phyloP scores from a whole-genome alignment of 1,139 yeast genomes.

The Candida tropicalis region DNA sequence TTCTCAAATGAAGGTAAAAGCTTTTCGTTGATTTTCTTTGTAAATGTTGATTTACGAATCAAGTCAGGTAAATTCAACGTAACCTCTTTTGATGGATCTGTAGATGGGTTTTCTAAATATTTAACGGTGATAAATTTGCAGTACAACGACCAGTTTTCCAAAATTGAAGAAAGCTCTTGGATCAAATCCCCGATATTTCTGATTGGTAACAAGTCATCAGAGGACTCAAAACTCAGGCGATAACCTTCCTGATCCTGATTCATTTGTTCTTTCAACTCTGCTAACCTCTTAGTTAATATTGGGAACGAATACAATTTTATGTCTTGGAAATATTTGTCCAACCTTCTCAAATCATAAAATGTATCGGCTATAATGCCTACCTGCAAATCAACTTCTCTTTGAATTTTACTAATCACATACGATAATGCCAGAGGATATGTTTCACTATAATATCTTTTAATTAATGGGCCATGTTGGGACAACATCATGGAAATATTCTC shows the following conservation, averaged over 20 bases:
- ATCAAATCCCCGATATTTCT: conserved; percentile 57
- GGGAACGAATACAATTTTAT: conserved; percentile 63
- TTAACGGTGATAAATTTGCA: conserved; percentile 71
- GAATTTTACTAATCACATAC: conserved; percentile 70
- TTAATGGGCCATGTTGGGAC: conserved; percentile 82
- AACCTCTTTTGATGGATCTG: conserved; percentile 11
- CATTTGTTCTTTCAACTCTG: conserved; percentile 22
- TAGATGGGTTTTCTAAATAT: conserved; percentile 40
- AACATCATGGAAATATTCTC: conserved; percentile 86
- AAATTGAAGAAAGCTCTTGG: conserved; percentile 71
- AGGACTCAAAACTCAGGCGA: conserved; percentile 15
- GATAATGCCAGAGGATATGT: conserved; percentile 57
- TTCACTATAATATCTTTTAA: conserved; percentile 67
- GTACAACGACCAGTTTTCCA: conserved; percentile 88
- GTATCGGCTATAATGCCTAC: conserved; percentile 87
- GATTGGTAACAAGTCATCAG: conserved; percentile 41
- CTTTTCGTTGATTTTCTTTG: conserved; percentile 55
- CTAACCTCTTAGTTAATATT: conserved; percentile 29
- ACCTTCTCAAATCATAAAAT: conserved; percentile 70
- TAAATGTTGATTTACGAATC: conserved; percentile 61
- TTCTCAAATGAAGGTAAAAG: conserved; percentile 65
- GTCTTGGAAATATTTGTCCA: conserved; percentile 59
- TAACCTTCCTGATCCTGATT: conserved; percentile 4
- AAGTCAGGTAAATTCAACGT: conserved; percentile 51
- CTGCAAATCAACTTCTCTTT: conserved; percentile 88